Conservation (phyloP, 169 alveolate species). For the Blepharisma undulans region DNA sequence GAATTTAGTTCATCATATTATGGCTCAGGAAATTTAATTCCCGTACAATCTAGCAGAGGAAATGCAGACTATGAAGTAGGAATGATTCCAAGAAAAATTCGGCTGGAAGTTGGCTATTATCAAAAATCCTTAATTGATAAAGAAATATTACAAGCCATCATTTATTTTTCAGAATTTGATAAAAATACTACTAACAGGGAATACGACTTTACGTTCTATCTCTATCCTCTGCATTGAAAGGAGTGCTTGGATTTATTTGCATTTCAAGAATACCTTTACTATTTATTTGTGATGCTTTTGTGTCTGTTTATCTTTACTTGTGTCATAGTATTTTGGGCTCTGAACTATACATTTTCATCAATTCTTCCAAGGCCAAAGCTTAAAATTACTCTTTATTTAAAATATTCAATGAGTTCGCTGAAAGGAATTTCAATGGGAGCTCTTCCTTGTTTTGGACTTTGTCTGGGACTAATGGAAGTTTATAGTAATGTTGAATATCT, state of each 20-base stretch:
- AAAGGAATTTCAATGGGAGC: background rate
- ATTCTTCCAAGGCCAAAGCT: constrained; percentile 24
- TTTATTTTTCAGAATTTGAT: constrained; percentile 1
- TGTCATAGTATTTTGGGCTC: background rate
- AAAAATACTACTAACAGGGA: background rate
- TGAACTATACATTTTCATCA: background rate
- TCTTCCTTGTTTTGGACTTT: constrained; percentile 1
- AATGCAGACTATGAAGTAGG: background rate
- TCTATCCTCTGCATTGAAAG: constrained; percentile 20
- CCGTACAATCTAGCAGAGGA: background rate
- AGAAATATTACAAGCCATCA: constrained; percentile 9
- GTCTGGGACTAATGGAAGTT: background rate
- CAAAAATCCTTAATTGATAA: constrained; percentile 8
- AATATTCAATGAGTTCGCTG: background rate
- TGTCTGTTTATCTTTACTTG: constrained; percentile 5
- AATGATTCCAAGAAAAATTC: background rate
- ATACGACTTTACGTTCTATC: background rate
- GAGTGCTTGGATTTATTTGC: constrained; percentile 37
- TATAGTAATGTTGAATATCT: background rate
- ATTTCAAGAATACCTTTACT: constrained; percentile 1
- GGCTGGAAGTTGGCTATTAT: constrained; percentile 10
- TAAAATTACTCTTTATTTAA: constrained; percentile 20
- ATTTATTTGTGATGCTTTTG: constrained; percentile 14
- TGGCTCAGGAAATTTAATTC: constrained; percentile 19
- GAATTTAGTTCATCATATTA: background rate